These are phyloP conservation scores for Syzygium oleosum DNA, from an alignment of 345 rosid species.

Conservation along the genomic window DNA sequence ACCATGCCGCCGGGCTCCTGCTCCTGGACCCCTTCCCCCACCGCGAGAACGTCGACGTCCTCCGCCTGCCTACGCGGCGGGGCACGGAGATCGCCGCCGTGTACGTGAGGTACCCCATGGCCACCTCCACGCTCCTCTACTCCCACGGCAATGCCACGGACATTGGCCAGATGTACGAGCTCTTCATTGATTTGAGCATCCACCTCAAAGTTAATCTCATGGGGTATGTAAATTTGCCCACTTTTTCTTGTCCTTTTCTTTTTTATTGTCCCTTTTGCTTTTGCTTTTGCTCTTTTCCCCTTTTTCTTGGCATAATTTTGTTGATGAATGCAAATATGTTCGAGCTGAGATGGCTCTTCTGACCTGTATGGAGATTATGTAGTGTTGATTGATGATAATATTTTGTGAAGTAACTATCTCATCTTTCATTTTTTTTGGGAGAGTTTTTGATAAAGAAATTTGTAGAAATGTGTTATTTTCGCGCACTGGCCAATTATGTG, in stretches of 20 bases:
- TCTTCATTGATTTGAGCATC: slow-evolving; percentile 87
- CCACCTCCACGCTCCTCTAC: slow-evolving; percentile 74
- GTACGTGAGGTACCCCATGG: slow-evolving; percentile 82
- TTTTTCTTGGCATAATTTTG: neutral
- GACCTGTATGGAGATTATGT: neutral
- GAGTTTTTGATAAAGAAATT: neutral
- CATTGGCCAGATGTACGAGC: slow-evolving; percentile 98
- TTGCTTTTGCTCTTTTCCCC: neutral
- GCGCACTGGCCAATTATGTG: neutral
- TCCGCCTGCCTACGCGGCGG: slow-evolving; percentile 64
- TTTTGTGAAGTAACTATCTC: neutral
- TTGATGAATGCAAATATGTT: neutral
- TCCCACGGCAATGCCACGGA: slow-evolving; percentile 97
- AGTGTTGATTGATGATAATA: neutral
- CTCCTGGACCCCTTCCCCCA: slow-evolving; percentile 72
- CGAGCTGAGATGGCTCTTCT: neutral
- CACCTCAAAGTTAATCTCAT: slow-evolving; percentile 83
- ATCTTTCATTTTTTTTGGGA: neutral
- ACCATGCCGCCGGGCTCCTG: slow-evolving; percentile 48
- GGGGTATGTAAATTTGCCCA: slow-evolving; percentile 46
- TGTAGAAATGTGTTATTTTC: neutral
- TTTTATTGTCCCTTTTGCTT: neutral
- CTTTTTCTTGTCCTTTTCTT: neutral
- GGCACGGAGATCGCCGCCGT: slow-evolving; percentile 78
- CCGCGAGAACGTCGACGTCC: slow-evolving; percentile 79